Conservation (phyloP, 441 rosid genomes). For the Populus hybrid region DNA sequence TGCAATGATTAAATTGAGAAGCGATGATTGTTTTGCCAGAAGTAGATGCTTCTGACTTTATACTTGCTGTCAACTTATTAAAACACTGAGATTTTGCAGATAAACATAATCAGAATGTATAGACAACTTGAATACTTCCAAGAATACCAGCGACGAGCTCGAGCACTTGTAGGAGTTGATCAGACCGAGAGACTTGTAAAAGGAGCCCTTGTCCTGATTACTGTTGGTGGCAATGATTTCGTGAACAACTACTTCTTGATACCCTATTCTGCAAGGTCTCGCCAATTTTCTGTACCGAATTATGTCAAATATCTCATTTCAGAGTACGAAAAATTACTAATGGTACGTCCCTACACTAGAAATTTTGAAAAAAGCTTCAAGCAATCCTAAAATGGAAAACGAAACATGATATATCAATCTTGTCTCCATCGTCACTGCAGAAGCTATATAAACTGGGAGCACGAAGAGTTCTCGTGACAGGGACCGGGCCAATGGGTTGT, state of each 20-base stretch:
- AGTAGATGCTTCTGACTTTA: background rate
- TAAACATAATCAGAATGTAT: slow-evolving; percentile 28
- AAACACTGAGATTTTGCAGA: slow-evolving; percentile 1
- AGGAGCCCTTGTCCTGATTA: slow-evolving; percentile 34
- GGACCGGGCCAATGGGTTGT: slow-evolving; percentile 79
- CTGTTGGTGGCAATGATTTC: slow-evolving; percentile 49
- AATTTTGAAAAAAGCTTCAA: background rate
- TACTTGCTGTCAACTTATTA: background rate
- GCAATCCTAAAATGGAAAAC: background rate
- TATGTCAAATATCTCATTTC: slow-evolving; percentile 30
- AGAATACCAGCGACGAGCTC: slow-evolving; percentile 28
- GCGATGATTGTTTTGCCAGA: background rate
- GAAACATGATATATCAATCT: background rate
- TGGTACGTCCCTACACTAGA: background rate
- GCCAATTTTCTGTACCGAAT: slow-evolving; percentile 30
- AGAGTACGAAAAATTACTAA: slow-evolving; percentile 22
- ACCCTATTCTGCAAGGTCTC: slow-evolving; percentile 40
- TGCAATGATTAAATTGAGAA: background rate
- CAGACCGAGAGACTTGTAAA: slow-evolving; percentile 21
- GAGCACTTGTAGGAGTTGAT: slow-evolving; percentile 27
- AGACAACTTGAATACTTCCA: slow-evolving; percentile 31
- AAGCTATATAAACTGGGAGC: slow-evolving; percentile 58
- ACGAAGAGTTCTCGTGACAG: slow-evolving; percentile 66
- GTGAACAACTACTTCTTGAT: slow-evolving; percentile 47
- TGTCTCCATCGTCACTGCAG: slow-evolving; percentile 24